Conservation (phyloP, 495 filamentous ascomycete genomes). For the Penicillium salamii region DNA sequence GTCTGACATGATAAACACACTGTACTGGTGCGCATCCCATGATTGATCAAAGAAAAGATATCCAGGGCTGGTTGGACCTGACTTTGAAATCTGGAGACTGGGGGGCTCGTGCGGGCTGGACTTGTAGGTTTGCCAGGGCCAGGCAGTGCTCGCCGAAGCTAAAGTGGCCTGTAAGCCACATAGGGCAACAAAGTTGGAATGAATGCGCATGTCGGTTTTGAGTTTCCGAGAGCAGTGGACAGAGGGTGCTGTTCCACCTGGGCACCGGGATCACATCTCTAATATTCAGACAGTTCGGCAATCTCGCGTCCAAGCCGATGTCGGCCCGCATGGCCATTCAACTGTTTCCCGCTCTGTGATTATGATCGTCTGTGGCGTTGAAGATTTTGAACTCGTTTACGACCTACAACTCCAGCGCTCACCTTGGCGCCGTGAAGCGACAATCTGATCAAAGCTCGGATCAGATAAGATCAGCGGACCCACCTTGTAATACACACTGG, state of each 20-base stretch:
- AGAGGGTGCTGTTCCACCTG: not conserved
- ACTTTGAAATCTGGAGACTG: not conserved
- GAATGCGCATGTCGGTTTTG: not conserved
- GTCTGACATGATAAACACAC: constrained; percentile 2
- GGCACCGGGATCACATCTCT: not conserved
- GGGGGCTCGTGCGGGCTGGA: not conserved
- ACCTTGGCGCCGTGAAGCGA: not conserved
- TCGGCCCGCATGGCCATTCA: not conserved
- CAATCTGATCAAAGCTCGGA: constrained; percentile 1
- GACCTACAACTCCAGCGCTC: too few species aligned
- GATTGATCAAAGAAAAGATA: constrained; percentile 5
- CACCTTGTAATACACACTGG: not conserved
- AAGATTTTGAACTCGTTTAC: not conserved
- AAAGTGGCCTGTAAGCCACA: not conserved
- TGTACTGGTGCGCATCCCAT: constrained; percentile 3
- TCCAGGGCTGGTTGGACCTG: not conserved
- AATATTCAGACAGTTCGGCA: not conserved
- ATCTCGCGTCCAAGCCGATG: not conserved
- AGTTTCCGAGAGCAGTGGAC: not conserved
- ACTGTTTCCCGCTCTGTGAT: not conserved
- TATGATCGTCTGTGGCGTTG: not conserved
- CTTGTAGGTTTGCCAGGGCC: constrained; percentile 2
- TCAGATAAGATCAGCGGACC: constrained; percentile 4
- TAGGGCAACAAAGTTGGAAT: not conserved
- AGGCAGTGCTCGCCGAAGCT: not conserved